Base-by-base conservation (phyloP, 441 rosid species). In the Jatropha multifida region DNA sequence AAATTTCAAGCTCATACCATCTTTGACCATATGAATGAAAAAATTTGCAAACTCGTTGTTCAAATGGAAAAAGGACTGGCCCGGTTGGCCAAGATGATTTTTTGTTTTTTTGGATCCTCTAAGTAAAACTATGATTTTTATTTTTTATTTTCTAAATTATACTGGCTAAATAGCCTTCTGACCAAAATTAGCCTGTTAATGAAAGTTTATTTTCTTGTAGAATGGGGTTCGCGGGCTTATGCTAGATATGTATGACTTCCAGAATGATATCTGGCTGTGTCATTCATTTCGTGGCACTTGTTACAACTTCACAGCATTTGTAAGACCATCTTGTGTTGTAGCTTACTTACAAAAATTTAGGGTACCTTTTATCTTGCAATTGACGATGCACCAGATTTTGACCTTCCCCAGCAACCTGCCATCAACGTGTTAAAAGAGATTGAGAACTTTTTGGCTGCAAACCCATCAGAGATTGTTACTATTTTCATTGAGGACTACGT, bases 171-270 rank as follows among this genome's bases (percentile, higher is more conserved):
- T 55, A 13, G 52, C 74, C 46, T 56, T 12, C 51, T 72, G 18
- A 72, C 42, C 14, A 8, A 52, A 20, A 20, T 10, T 13, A 11
- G 13, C 62, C 7, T 44, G 27, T 49, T 74, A 27, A 77, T 46
- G 63, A 41, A 61, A 67, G 62, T 13, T 70, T 60, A 27, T 75
- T 20, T 66, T 69, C 68, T 77, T 83, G 75, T 76, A 94, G 98
- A 94, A 94, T 88, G 98, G 97, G 71, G 93, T 92, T 76, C 88
- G 99, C 71, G 99, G 99, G 72, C 85, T 95, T 4, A 95, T 95
- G 99, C 88, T 95, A 6, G 99, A 95, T 74, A 88, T 91, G 82
- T 95, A 93, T 76, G 98, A 94, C 81, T 94, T 91, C 74, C 65
- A 76, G 46, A 88, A 86, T 64, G 96, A 89, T 76, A 76, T 93